phyloP scores from a whole-genome alignment of 2,329 filamentous ascomycete species.

The Pseudogymnoascus sp. region DNA sequence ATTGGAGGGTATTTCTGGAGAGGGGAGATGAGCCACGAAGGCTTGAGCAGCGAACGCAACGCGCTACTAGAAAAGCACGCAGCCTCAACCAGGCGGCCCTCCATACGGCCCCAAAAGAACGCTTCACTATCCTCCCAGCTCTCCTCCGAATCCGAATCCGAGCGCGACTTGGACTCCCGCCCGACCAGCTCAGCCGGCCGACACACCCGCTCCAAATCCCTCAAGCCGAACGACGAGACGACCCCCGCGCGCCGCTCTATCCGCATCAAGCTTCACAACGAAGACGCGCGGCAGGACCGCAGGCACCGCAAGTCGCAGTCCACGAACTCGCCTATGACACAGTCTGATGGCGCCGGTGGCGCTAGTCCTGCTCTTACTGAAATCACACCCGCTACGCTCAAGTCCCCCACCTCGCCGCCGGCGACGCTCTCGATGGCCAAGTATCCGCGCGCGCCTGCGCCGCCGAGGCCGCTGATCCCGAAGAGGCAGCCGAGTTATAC shows the following conservation, averaged over 20 bases:
- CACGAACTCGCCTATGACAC: constrained; percentile 35
- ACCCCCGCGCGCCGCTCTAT: constrained; percentile 70
- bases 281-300: constrained; percentile 66
- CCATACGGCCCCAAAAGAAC: neutral
- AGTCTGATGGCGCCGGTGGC: constrained; percentile 33
- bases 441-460: constrained; percentile 84
- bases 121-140: constrained; percentile 48
- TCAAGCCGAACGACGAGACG: constrained; percentile 47
- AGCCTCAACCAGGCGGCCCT: neutral
- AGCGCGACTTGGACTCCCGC: constrained; percentile 32
- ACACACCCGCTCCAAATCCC: constrained; percentile 56
- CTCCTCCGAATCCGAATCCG: constrained; percentile 58
- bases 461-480: constrained; percentile 83
- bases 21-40: constrained; percentile 21
- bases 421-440: constrained; percentile 64
- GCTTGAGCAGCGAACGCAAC: neutral
- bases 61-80: neutral
- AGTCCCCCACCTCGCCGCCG: constrained; percentile 83
- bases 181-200: constrained; percentile 27
- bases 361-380: constrained; percentile 35
- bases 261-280: constrained; percentile 80
- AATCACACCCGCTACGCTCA: constrained; percentile 70
- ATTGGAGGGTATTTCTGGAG: constrained; percentile 44
- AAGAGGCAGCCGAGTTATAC: constrained; percentile 83
- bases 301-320: constrained; percentile 60